Evolutionary conservation across 139 green algal genomes (phyloP).

Genomic region (Chlorella sp.): DNA sequence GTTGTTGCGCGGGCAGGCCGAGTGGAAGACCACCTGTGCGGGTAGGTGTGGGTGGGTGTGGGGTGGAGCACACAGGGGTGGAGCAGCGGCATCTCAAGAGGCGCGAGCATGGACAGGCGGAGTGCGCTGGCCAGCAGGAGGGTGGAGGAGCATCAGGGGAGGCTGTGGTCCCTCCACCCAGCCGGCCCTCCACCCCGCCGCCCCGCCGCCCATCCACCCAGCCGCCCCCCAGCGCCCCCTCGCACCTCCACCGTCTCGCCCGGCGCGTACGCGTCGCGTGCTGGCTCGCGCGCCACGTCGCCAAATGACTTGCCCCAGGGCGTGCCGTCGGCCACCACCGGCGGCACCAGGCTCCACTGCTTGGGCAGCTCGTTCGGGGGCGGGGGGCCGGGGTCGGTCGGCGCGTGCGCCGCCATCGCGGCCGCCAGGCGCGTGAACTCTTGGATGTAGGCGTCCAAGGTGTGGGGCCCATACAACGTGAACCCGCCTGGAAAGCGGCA

Average conservation of each 20-base stretch:
- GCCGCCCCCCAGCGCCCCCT: too few relatives aligned
- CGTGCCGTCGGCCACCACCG: constrained; percentile 71
- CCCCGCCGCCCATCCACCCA: too few relatives aligned
- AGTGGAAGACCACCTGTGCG: constrained; percentile 75
- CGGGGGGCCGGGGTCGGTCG: constrained; percentile 20
- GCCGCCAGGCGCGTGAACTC: constrained; percentile 65
- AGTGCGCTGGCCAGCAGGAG: too few relatives aligned
- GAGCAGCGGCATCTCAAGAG: too few relatives aligned
- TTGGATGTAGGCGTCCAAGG: constrained; percentile 88
- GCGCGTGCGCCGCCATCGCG: constrained; percentile 54
- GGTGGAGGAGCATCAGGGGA: too few relatives aligned
- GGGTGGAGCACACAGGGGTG: too few relatives aligned
- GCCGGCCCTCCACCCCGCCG: too few relatives aligned
- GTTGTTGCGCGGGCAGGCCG: constrained; percentile 77
- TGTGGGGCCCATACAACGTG: constrained; percentile 85
- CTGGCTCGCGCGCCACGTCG: constrained; percentile 47
- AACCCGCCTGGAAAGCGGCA: too few relatives aligned
- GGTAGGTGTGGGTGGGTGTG: too few relatives aligned
- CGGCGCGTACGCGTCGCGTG: constrained; percentile 22
- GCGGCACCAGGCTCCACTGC: constrained; percentile 68
- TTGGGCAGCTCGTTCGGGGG: constrained; percentile 65
- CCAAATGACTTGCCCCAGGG: constrained; percentile 66
- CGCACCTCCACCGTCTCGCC: constrained; percentile 53
- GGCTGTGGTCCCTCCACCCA: too few relatives aligned
- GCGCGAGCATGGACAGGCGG: too few relatives aligned